Conservation (phyloP, 2,329 filamentous ascomycete genomes). For the Claviceps capensis region DNA sequence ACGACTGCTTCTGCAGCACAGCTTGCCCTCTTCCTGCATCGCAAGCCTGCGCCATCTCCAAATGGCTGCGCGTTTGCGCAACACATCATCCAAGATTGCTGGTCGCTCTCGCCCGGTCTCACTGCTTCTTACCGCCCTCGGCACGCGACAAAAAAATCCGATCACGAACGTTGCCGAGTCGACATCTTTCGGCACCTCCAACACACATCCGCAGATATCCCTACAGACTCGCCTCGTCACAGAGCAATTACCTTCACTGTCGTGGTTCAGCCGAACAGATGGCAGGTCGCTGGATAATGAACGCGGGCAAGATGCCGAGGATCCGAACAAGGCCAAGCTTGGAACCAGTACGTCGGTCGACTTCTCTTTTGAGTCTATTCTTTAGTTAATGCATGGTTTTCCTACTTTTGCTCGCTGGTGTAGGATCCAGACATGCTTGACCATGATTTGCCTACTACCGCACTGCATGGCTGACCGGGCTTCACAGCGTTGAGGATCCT, state of each 20-base stretch:
- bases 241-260: slow-evolving; percentile 3
- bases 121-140: background rate
- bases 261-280: slow-evolving; percentile 21
- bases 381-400: too few species aligned
- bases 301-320: slow-evolving; percentile 23
- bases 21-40: background rate
- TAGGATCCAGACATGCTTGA: too few species aligned
- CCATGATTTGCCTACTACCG: too few species aligned
- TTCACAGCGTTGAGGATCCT: slow-evolving; percentile 46
- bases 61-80: slow-evolving; percentile 20
- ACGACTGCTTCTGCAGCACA: background rate
- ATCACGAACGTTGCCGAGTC: background rate
- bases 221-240: slow-evolving; percentile 3
- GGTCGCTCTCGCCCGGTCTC: background rate
- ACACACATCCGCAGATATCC: background rate
- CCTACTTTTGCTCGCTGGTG: too few species aligned
- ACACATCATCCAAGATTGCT: slow-evolving; percentile 12
- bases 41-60: slow-evolving; percentile 5
- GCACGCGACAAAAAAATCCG: background rate
- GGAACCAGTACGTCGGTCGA: slow-evolving; percentile 38
- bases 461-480: background rate
- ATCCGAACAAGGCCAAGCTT: slow-evolving; percentile 48
- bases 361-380: too few species aligned
- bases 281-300: slow-evolving; percentile 14
- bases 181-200: background rate